Base-by-base conservation (phyloP, 257 asterid species). In the Dorcoceras hygrometricum region DNA sequence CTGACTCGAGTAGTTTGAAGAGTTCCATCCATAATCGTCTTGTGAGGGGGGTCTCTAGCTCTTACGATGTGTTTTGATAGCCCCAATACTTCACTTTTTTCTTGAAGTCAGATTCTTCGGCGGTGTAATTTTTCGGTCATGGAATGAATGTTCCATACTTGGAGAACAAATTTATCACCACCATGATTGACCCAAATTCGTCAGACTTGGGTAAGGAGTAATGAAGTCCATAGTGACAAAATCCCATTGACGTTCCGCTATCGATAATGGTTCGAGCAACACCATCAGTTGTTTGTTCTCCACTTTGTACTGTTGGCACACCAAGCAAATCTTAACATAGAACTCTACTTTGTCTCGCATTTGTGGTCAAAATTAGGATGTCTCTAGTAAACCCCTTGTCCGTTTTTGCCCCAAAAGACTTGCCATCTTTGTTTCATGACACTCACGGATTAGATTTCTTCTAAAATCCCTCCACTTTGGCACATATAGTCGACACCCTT, bases 81-180 rank as follows among this genome's bases (percentile, higher is more conserved):
- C 60, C 60, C 60, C 60, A 56, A 22, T 56, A 56, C 28, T 56
- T 56, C 8, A 23, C 28, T n/a, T n/a, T n/a, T n/a, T n/a, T n/a
- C n/a, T n/a, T n/a, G n/a, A n/a, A n/a, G n/a, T n/a, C 28, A 0
- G 29, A 36, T 59, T n/a, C 61, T 4, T 43, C 32, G 19, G 54
- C 9, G 1, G 23, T 32, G 25, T 6, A 28, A 28, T 28, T 0
- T 6, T 28, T 28, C 3, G 31, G 31, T 4, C 31, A 28, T 28
- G 31, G 31, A 3, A 28, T 28, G 31, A 28, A 28, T 1, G 3
- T 28, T 28, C 31, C 31, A 28, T 28, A 28, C 31, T 28, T 28
- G 5, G 31, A 2, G 5, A 28, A 28, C 5, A 4, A 6, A 3
- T 28, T 6, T 0, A 28, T 28, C 4, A 28, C 31, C 31, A 28